A percentile compares a stretch with the other conserved stretches of the same genome.
Conservation (phyloP, 1,284 basidiomycete genomes). For the Rhizopogon parksii region DNA sequence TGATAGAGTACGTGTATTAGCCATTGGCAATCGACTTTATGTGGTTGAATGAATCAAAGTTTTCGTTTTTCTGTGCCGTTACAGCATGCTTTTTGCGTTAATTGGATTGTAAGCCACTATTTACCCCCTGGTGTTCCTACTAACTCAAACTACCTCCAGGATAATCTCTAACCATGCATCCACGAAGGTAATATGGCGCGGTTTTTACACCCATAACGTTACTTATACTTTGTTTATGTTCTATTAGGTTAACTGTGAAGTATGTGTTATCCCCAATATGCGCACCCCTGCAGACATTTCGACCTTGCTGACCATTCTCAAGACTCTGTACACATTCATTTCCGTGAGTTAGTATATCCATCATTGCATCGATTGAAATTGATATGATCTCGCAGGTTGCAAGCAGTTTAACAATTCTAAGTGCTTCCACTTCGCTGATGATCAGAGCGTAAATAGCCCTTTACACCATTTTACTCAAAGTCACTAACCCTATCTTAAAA, state of each 20-base stretch:
- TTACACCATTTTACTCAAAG: neutral
- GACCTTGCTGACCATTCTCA: conserved; percentile 9
- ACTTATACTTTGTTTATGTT: conserved; percentile 2
- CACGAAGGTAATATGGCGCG: conserved; percentile 30
- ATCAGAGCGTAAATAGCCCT: conserved; percentile 48
- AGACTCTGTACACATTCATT: conserved; percentile 64
- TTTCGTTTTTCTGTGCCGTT: conserved; percentile 63
- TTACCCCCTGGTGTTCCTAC: neutral
- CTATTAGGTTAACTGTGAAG: conserved; percentile 54
- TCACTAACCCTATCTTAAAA: conserved; percentile 21
- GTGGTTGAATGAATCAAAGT: conserved; percentile 30
- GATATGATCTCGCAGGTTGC: conserved; percentile 17
- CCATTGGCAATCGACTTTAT: conserved; percentile 10
- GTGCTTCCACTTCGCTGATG: conserved; percentile 63
- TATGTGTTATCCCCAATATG: conserved; percentile 25
- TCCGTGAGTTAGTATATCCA: conserved; percentile 36
- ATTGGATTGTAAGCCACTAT: conserved; percentile 45
- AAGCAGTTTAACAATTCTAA: conserved; percentile 58
- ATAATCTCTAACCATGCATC: conserved; percentile 51
- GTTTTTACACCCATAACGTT: neutral
- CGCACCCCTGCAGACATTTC: neutral
- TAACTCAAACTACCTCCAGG: conserved; percentile 26
- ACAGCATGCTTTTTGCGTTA: conserved; percentile 58
- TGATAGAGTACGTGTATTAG: conserved; percentile 19
- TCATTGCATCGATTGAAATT: neutral